These are phyloP conservation scores for Neurospora sp. DNA, from an alignment of 495 filamentous ascomycete species.

Conservation along the genomic window DNA sequence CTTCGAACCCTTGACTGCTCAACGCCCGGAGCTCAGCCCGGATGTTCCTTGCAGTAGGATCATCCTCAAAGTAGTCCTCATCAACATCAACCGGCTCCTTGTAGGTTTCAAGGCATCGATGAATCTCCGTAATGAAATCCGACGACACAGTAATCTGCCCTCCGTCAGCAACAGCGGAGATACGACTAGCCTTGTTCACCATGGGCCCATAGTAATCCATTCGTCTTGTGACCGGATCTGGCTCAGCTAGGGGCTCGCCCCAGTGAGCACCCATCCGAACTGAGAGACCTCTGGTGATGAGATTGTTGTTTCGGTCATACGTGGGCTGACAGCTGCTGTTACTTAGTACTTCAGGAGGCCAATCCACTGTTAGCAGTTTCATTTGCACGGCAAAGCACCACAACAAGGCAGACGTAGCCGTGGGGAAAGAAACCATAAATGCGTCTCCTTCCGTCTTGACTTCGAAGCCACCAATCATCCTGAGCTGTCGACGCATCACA, in stretches of 20 bases:
- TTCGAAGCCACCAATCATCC: slow-evolving; percentile 92
- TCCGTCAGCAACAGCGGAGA: slow-evolving; percentile 89
- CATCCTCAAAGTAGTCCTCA: slow-evolving; percentile 62
- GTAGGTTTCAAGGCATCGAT: slow-evolving; percentile 79
- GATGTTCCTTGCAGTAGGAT: slow-evolving; percentile 58
- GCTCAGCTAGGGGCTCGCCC: slow-evolving; percentile 87
- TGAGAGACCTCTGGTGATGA: slow-evolving; percentile 87
- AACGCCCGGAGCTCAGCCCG: slow-evolving; percentile 79
- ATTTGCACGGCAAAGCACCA: slow-evolving; percentile 95
- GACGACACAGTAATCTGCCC: slow-evolving; percentile 94
- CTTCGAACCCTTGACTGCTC: slow-evolving; percentile 87
- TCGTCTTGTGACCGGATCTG: slow-evolving; percentile 87
- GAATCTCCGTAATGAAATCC: slow-evolving; percentile 93
- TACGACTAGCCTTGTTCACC: slow-evolving; percentile 93
- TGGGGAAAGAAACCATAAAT: slow-evolving; percentile 98
- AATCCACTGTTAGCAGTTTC: slow-evolving; percentile 74
- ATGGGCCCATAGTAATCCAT: slow-evolving; percentile 99
- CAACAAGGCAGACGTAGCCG: slow-evolving; percentile 81
- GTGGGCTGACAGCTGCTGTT: slow-evolving; percentile 76
- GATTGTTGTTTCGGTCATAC: slow-evolving; percentile 70
- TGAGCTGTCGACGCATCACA: slow-evolving; percentile 83
- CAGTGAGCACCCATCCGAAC: slow-evolving; percentile 97
- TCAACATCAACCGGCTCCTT: slow-evolving; percentile 59
- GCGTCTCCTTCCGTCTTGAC: slow-evolving; percentile 99
- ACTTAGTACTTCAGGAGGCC: slow-evolving; percentile 86